Evolutionary conservation across 805 yeast genomes (phyloP).

Genomic region (Ascoidea rubescens): DNA sequence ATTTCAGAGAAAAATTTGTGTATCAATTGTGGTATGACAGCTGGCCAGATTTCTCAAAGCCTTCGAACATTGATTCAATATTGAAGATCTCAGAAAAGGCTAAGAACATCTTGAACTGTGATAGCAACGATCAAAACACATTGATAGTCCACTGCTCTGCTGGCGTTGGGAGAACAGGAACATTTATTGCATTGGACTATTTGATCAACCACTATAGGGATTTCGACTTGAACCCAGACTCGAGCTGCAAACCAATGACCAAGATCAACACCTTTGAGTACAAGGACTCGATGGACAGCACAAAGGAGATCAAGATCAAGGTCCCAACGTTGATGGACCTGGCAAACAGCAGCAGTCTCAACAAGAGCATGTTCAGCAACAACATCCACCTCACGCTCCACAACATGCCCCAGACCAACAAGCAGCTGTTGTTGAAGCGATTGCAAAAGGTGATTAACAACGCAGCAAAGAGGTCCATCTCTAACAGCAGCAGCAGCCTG

Average conservation of each 20-base stretch:
- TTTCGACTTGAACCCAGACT: not conserved
- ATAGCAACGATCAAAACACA: conserved; percentile 21
- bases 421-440: no score
- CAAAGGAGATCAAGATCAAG: not conserved
- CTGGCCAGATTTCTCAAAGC: conserved; percentile 79
- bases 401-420: not conserved
- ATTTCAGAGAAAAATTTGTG: conserved; percentile 14
- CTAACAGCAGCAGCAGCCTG: not conserved
- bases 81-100: conserved; percentile 23
- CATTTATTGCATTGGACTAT: conserved; percentile 58
- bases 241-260: not conserved
- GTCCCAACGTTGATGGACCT: not conserved
- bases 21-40: conserved; percentile 60
- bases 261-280: conserved; percentile 5
- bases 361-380: no score
- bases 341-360: not conserved
- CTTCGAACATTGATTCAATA: conserved; percentile 32
- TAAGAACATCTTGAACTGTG: conserved; percentile 2
- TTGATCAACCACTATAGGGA: conserved; percentile 15
- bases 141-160: conserved; percentile 85
- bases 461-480: not conserved
- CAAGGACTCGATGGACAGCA: conserved; percentile 4
- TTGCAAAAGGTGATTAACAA: not conserved
- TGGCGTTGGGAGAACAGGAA: conserved; percentile 94
- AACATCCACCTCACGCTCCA: not conserved